Conservation (phyloP, 352 stramenopile genomes). For the Phytopythium sindhum region DNA sequence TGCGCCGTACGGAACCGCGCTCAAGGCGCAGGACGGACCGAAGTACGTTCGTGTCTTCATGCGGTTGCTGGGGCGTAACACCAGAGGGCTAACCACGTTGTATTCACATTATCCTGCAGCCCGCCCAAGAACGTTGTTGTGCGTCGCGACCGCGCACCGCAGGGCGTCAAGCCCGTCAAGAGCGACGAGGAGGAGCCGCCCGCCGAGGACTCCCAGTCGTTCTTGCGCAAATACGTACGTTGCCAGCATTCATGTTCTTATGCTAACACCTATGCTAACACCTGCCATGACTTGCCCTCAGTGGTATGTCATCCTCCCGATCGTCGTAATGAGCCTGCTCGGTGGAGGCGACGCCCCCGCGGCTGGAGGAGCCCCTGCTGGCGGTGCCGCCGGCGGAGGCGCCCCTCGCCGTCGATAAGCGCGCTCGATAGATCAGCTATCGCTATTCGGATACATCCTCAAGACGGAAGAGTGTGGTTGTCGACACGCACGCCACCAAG, state of each 20-base stretch:
- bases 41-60: conserved; percentile 32
- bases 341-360: conserved; percentile 49
- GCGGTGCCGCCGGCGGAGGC: conserved; percentile 13
- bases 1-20: conserved; percentile 42
- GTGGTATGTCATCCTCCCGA: conserved; percentile 85
- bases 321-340: conserved; percentile 75
- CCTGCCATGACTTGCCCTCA: conserved; percentile 19
- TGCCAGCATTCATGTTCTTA: neutral
- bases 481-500: neutral
- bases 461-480: neutral
- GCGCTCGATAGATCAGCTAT: neutral
- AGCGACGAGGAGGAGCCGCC: conserved; percentile 56
- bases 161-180: conserved; percentile 71
- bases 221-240: conserved; percentile 85
- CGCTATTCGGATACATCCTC: neutral
- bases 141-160: conserved; percentile 59
- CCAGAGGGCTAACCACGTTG: neutral
- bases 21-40: conserved; percentile 61
- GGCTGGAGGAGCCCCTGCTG: conserved; percentile 21
- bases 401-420: conserved; percentile 12
- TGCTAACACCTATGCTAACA: neutral
- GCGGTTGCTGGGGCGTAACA: neutral
- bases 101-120: conserved; percentile 17
- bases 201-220: conserved; percentile 69
- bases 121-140: conserved; percentile 59